These are phyloP conservation scores for Peniophora sp. DNA, from an alignment of 1,284 basidiomycete genomes.

Conservation along the genomic window DNA sequence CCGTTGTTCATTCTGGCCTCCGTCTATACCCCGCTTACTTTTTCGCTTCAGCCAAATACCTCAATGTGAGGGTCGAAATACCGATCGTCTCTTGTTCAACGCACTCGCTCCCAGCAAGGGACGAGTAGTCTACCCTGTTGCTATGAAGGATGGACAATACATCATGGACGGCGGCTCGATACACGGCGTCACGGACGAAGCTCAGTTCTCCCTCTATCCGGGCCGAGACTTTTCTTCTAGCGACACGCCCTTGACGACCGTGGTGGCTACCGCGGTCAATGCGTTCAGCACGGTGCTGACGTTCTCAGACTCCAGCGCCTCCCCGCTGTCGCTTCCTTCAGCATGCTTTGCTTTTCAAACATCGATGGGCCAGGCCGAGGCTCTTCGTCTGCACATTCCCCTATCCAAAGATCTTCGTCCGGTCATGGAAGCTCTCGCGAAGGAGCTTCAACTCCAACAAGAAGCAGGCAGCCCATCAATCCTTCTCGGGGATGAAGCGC, in stretches of 20 bases:
- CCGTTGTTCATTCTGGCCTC: slow-evolving; percentile 1
- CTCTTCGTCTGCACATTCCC: not conserved
- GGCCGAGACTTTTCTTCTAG: not conserved
- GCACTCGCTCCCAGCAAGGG: slow-evolving; percentile 6
- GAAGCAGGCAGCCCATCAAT: too few species aligned
- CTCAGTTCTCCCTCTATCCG: not conserved
- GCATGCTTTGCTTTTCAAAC: not conserved
- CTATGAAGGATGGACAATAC: not conserved
- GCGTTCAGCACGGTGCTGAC: not conserved
- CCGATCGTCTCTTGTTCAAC: slow-evolving; percentile 22
- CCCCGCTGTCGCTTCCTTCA: not conserved
- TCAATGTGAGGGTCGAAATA: slow-evolving; percentile 23
- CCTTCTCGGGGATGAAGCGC: not conserved
- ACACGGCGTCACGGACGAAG: not conserved
- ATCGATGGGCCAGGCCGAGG: not conserved
- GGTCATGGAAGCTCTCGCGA: not conserved
- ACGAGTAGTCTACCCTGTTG: not conserved
- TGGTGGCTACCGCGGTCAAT: not conserved
- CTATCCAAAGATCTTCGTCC: slow-evolving; percentile 7
- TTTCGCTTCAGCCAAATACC: slow-evolving; percentile 20
- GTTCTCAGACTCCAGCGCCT: not conserved
- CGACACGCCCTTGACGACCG: not conserved
- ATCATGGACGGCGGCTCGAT: not conserved
- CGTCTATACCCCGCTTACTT: not conserved
- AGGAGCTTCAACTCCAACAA: not conserved